Percentiles rank a stretch among this genome's conserved stretches.
These are phyloP conservation scores for Ustilago xerochloae DNA, from an alignment of 1,284 basidiomycete genomes.

Conservation along the genomic window DNA sequence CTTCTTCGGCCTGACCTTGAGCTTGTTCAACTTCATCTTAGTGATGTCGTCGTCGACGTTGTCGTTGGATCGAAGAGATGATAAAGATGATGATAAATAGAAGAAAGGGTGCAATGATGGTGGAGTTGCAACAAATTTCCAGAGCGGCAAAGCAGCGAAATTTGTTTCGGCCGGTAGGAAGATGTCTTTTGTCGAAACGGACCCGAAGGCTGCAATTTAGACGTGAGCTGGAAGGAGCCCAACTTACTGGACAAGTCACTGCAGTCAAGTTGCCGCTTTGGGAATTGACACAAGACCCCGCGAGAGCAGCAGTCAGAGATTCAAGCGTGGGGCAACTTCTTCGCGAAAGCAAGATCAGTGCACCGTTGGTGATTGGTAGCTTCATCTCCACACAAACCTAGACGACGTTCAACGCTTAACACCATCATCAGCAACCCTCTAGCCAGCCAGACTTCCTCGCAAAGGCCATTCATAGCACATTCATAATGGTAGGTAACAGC, in stretches of 20 bases:
- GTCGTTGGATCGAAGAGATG: not conserved
- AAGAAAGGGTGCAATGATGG: conserved; percentile 8
- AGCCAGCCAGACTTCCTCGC: not conserved
- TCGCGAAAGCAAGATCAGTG: not conserved
- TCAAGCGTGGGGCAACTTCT: conserved; percentile 20
- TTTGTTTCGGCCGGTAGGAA: conserved; percentile 24
- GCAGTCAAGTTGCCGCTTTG: conserved; percentile 4
- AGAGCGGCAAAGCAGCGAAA: not conserved
- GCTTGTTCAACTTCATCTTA: conserved; percentile 63
- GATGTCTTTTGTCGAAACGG: conserved; percentile 8
- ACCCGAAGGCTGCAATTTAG: conserved; percentile 22
- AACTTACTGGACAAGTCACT: too few species aligned
- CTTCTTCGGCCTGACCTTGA: conserved; percentile 74
- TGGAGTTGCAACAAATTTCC: conserved; percentile 16
- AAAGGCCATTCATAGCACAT: not conserved
- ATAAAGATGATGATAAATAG: conserved; percentile 6
- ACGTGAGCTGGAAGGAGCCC: conserved; percentile 30
- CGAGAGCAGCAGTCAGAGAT: not conserved
- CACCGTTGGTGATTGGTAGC: not conserved
- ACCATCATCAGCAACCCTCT: not conserved
- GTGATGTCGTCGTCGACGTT: not conserved
- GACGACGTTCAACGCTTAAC: not conserved
- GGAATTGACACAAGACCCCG: not conserved
- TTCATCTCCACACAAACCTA: not conserved
- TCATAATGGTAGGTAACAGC: conserved; percentile 22